These are phyloP conservation scores for Yarrowia keelungensis DNA, from an alignment of 805 yeast species.

Conservation along the genomic window DNA sequence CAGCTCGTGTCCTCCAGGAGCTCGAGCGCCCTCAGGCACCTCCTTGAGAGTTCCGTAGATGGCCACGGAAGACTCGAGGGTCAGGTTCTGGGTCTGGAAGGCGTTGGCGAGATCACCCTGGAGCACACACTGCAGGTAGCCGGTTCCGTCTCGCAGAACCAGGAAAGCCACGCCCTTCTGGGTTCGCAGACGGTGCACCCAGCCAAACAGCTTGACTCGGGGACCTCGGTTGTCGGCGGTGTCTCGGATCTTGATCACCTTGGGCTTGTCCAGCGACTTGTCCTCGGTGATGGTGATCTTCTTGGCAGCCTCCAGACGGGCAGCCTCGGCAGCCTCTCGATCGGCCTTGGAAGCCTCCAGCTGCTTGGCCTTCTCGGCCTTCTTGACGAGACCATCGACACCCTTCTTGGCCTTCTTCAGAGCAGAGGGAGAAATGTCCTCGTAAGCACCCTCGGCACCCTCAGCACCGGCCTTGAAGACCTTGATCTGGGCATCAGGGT, in stretches of 20 bases:
- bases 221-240: slow-evolving; percentile 63
- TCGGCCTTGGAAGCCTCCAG: slow-evolving; percentile 59
- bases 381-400: slow-evolving; percentile 87
- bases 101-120: slow-evolving; percentile 93
- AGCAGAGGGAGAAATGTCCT: slow-evolving; percentile 86
- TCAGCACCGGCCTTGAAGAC: slow-evolving; percentile 58
- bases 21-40: slow-evolving; percentile 94
- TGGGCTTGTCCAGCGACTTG: slow-evolving; percentile 70
- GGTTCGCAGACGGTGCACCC: slow-evolving; percentile 93
- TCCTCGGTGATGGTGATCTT: slow-evolving; percentile 80
- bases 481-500: slow-evolving; percentile 45
- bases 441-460: slow-evolving; percentile 58
- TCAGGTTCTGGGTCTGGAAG: slow-evolving; percentile 79
- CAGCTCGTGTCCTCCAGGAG: slow-evolving; percentile 97
- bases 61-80: slow-evolving; percentile 84
- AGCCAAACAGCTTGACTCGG: slow-evolving; percentile 85
- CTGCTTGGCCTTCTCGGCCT: slow-evolving; percentile 67
- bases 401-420: slow-evolving; percentile 96
- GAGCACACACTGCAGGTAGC: slow-evolving; percentile 84
- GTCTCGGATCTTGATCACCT: slow-evolving; percentile 66
- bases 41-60: slow-evolving; percentile 81
- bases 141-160: slow-evolving; percentile 94
- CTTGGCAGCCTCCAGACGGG: slow-evolving; percentile 78
- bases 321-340: slow-evolving; percentile 73
- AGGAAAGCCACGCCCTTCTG: slow-evolving; percentile 93